A percentile compares a stretch with the other conserved stretches of the same genome.
These are phyloP conservation scores for Trichoderma lentiforme DNA, from an alignment of 2,329 filamentous ascomycete genomes.

Conservation along the genomic window DNA sequence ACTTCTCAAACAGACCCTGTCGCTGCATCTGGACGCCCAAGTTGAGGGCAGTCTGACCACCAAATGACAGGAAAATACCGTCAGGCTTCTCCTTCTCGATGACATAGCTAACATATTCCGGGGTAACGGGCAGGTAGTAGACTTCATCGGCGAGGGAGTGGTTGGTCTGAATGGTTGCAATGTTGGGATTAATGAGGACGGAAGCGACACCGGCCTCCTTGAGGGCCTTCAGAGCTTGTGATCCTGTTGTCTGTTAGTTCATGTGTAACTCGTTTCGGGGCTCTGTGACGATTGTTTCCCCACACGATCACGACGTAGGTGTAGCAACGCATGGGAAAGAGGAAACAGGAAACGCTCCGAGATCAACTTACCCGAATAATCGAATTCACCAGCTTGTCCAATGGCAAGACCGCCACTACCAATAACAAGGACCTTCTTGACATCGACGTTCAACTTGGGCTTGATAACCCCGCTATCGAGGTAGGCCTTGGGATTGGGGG, in stretches of 20 bases:
- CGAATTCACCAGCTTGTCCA: conserved; percentile 96
- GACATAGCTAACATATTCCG: conserved; percentile 95
- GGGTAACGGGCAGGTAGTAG: conserved; percentile 96
- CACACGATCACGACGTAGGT: not conserved
- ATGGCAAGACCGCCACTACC: conserved; percentile 93
- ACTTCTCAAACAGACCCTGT: conserved; percentile 91
- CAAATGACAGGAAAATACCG: conserved; percentile 95
- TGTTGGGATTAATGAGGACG: conserved; percentile 95
- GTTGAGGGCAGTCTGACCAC: conserved; percentile 95
- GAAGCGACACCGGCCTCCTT: conserved; percentile 92
- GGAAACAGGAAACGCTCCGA: not conserved
- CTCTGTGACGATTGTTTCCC: not conserved
- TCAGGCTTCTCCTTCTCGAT: conserved; percentile 95
- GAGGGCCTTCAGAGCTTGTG: conserved; percentile 92
- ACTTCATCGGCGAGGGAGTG: conserved; percentile 95
- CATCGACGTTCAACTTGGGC: conserved; percentile 73
- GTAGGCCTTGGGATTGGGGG: conserved; percentile 82
- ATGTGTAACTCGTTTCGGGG: not conserved
- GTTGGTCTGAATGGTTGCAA: conserved; percentile 96
- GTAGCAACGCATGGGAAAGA: not conserved
- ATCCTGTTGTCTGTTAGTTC: conserved; percentile 54
- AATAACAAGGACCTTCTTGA: conserved; percentile 97
- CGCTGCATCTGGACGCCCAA: conserved; percentile 96
- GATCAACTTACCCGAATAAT: conserved; percentile 80
- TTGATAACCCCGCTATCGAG: conserved; percentile 84